A percentile compares a stretch with the other conserved stretches of the same genome.
phyloP scores from a whole-genome alignment of 2,329 filamentous ascomycete genomes.

The Zymoseptoria pseudotritici region DNA sequence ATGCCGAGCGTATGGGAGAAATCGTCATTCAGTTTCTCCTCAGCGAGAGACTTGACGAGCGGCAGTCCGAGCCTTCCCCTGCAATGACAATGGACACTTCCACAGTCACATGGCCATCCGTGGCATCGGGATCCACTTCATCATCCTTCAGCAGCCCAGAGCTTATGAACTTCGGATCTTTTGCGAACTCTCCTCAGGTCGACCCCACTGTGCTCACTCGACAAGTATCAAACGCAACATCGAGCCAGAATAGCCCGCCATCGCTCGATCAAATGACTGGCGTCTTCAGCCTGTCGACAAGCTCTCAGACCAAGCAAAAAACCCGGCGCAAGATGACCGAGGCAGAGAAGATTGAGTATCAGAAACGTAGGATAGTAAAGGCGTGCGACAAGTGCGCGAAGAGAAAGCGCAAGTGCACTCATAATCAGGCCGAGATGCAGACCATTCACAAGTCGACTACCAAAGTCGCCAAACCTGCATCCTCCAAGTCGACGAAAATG shows the following conservation, averaged over 20 bases:
- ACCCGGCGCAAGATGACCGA: conserved; percentile 33
- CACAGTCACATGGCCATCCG: conserved; percentile 23
- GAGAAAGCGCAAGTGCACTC: conserved; percentile 31
- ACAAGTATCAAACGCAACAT: conserved; percentile 15
- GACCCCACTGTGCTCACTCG: conserved; percentile 14
- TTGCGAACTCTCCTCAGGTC: conserved; percentile 21
- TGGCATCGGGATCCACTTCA: conserved; percentile 21
- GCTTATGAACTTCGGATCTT: conserved; percentile 20
- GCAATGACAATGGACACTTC: conserved; percentile 16
- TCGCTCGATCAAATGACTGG: conserved; percentile 32
- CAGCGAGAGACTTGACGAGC: conserved; percentile 23
- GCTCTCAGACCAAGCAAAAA: conserved; percentile 28
- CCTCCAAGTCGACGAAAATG: conserved; percentile 1
- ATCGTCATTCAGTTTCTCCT: conserved; percentile 31
- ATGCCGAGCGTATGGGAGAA: conserved; percentile 31
- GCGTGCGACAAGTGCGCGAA: conserved; percentile 32
- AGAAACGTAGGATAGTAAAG: conserved; percentile 31
- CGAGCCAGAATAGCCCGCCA: conserved; percentile 18
- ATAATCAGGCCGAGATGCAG: conserved; percentile 29
- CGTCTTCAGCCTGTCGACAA: conserved; percentile 31
- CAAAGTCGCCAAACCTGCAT: conserved; percentile 8
- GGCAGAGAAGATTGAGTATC: conserved; percentile 32
- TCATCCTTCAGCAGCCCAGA: conserved; percentile 29
- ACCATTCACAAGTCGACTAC: conserved; percentile 3
- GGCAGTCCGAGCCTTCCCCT: conserved; percentile 16